phyloP scores from a whole-genome alignment of 495 filamentous ascomycete species.

The Rhypophila decipiens region DNA sequence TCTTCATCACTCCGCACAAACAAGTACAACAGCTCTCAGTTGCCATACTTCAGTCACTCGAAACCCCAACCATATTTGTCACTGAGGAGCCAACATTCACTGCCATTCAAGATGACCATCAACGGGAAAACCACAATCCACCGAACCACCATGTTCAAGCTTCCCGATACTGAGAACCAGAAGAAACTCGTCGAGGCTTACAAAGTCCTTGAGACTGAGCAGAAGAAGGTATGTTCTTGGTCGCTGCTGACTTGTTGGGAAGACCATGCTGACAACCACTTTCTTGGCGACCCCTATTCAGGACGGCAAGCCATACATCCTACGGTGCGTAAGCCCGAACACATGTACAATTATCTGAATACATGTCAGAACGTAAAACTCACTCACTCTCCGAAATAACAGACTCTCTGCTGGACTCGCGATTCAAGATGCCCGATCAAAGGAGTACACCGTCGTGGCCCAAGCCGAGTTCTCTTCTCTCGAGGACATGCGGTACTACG shows the following conservation, averaged over 20 bases:
- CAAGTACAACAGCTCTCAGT: too few relatives aligned
- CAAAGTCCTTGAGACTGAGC: slow-evolving; percentile 10
- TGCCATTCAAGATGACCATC: background rate
- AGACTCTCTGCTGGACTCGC: slow-evolving; percentile 37
- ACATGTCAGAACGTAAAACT: too few relatives aligned
- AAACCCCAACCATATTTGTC: too few relatives aligned
- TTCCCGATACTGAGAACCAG: slow-evolving; percentile 24
- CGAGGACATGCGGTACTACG: slow-evolving; percentile 69
- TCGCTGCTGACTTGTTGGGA: background rate
- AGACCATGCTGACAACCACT: background rate
- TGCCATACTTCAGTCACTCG: too few relatives aligned
- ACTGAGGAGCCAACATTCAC: too few relatives aligned
- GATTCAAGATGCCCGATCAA: slow-evolving; percentile 47
- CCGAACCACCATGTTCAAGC: slow-evolving; percentile 34
- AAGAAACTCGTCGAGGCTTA: slow-evolving; percentile 27
- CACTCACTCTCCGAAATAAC: too few relatives aligned
- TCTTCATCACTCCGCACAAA: too few relatives aligned
- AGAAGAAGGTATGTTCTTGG: slow-evolving; percentile 19
- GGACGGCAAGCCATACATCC: slow-evolving; percentile 64
- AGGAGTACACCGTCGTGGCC: slow-evolving; percentile 58
- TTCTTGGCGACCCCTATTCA: too few relatives aligned
- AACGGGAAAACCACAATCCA: slow-evolving; percentile 12
- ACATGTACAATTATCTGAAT: too few relatives aligned
- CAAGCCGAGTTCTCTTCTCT: slow-evolving; percentile 53
- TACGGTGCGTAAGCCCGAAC: slow-evolving; percentile 26